phyloP scores from a whole-genome alignment of 169 alveolate genomes.

The Cystoisospora suis region DNA sequence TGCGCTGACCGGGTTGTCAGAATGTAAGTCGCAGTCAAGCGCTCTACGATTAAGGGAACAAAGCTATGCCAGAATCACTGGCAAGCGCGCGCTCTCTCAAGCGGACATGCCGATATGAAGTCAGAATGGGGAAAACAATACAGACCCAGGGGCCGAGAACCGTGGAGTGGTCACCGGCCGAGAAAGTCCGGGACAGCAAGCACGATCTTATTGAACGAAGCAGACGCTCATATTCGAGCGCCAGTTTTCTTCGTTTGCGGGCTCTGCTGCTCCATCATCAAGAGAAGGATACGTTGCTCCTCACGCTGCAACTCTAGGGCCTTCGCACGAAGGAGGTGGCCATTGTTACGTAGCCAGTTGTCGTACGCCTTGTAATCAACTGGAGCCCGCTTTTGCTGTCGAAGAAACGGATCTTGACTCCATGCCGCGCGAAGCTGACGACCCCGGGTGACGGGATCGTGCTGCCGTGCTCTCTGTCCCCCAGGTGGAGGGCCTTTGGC shows the following conservation, averaged over 20 bases:
- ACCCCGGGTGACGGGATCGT: constrained; percentile 58
- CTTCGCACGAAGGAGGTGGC: constrained; percentile 59
- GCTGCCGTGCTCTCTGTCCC: background rate
- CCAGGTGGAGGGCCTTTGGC: background rate
- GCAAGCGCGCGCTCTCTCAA: no score
- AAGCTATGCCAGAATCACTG: no score
- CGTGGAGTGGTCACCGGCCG: no score
- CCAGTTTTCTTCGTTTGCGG: constrained; percentile 17
- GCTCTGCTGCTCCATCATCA: constrained; percentile 32
- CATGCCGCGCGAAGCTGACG: constrained; percentile 53
- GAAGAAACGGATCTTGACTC: constrained; percentile 48
- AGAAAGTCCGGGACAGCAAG: no score
- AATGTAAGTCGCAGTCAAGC: no score
- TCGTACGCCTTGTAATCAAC: constrained; percentile 62
- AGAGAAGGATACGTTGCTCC: constrained; percentile 55
- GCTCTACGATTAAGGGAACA: no score
- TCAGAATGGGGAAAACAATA: no score
- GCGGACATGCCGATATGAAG: no score
- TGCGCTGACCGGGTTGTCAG: no score
- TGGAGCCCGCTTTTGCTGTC: constrained; percentile 40
- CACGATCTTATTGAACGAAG: no score
- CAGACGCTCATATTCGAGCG: no score
- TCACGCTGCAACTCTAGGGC: constrained; percentile 62
- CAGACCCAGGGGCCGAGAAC: no score
- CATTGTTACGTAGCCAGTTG: constrained; percentile 51